Base-by-base conservation (phyloP, 371 early-diverging fungal genomes). In the Circinella umbellata region DNA sequence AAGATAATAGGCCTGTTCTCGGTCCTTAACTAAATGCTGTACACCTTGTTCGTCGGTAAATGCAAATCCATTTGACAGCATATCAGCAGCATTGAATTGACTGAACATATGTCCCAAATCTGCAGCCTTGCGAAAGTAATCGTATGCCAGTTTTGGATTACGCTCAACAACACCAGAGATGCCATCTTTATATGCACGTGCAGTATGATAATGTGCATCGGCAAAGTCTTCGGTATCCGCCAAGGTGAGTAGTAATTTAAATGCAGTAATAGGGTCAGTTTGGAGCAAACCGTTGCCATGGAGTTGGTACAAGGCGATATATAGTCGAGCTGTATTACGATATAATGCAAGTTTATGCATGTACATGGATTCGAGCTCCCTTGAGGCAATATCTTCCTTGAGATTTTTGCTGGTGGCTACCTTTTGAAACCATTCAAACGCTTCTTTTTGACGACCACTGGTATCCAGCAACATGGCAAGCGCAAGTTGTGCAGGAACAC, bases 1-100 rank as follows among this genome's bases (percentile, higher is more conserved):
- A 86, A 86, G 89, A 3, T 74, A 38, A 59, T 85, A 76, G 3
- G 90, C 88, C 20, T 74, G 74, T 36, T 55, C 42, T 6, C 66
- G 63, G 69, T 87, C 55, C 20, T 51, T 60, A 17, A 49, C 37
- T 6, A 34, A 18, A 1, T 13, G 27, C 6, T 15, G 14, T 13
- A 66, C 55, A 5, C 85, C 83, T 10, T 57, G 57, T 1, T 54
- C 54, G n/a, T 66, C 27, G 14, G n/a, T 36, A 39, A 37, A 66
- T 13, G 48, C 35, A 60, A 63, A 63, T 27, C 63, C 63, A 38
- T 88, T 78, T 14, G 82, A 70, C 13, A 80, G 73, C 76, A 80
- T 79, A 3, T 73, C 71, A 3, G 78, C 84, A 4, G 74, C 71
- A 27, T 75, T 72, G 35, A 78, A 76, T 37, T 81, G 78, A 8